Evolutionary conservation across 345 rosid species (phyloP).

Genomic region (Anacardium occidentale): DNA sequence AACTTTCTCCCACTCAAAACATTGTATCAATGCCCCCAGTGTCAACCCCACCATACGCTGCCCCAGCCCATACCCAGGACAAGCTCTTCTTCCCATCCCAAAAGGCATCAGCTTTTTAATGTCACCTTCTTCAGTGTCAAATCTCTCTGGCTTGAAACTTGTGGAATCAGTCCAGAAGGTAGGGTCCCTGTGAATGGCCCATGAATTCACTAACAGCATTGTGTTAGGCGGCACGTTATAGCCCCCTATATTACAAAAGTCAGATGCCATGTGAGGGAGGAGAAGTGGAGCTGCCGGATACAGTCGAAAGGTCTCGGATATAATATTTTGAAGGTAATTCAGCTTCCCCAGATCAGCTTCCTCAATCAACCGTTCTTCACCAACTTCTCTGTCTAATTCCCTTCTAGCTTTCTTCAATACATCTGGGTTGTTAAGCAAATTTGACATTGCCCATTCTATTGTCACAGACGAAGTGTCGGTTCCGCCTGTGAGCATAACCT

Average conservation of each 20-base stretch:
- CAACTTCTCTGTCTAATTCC: constrained; percentile 31
- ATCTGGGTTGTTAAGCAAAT: constrained; percentile 39
- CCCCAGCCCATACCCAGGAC: constrained; percentile 30
- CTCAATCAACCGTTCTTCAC: constrained; percentile 27
- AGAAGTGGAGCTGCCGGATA: constrained; percentile 8
- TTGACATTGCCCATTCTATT: constrained; percentile 52
- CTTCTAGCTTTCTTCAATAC: constrained; percentile 37
- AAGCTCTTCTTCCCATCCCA: constrained; percentile 31
- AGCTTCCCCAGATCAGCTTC: constrained; percentile 38
- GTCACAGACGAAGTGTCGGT: constrained; percentile 43
- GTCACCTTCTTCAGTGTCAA: not conserved
- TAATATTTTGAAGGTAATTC: constrained; percentile 38
- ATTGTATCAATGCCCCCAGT: constrained; percentile 29
- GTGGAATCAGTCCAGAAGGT: constrained; percentile 11
- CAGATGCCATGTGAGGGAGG: not conserved
- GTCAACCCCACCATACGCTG: constrained; percentile 23
- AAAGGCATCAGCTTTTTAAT: constrained; percentile 16
- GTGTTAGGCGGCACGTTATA: constrained; percentile 16
- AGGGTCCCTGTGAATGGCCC: constrained; percentile 22
- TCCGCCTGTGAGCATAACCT: constrained; percentile 43
- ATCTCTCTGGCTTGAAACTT: constrained; percentile 15
- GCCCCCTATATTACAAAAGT: not conserved
- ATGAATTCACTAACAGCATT: not conserved
- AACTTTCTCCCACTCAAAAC: constrained; percentile 52
- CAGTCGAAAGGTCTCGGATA: constrained; percentile 32